Base-by-base conservation (phyloP, 306 rosid species). In the Geum urbanum region DNA sequence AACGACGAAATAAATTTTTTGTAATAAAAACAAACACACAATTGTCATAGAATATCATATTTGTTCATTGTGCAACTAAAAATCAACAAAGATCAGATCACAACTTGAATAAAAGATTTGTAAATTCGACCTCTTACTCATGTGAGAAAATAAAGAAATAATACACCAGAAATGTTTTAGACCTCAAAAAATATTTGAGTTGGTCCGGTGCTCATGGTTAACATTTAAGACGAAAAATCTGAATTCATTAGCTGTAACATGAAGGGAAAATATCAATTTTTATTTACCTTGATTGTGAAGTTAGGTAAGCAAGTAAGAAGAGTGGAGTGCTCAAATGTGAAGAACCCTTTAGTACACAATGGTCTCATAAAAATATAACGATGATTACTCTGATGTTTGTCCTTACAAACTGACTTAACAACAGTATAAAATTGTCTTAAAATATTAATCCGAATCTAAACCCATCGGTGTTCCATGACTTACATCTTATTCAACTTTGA, bases 401-500 rank as follows among this genome's bases (percentile, higher is more conserved):
- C 66, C 73, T 69, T 39, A n/a, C 7, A 69, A 63, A 72, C 79
- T 85, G 89, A 83, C 84, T 83, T 37, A 39, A 62, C 16, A 66
- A 65, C 44, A 75, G 14, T 76, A 83, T 78, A 32, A 77, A 62
- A 87, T 68, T 67, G 22, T 79, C 58, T 64, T 78, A 69, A 66
- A 83, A 71, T 79, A 71, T 66, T 74, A 70, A 70, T 76, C 70
- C 76, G 66, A 85, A 84, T 66, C 73, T 52, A 78, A 27, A 63
- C 57, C 2, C 51, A 56, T 77, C 83, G 74, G 82, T 78, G 69
- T 78, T 76, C 84, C 76, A n/a, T n/a, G n/a, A n/a, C n/a, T n/a
- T n/a, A n/a, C n/a, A 66, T 63, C 77, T 60, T 49, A 43, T 67
- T 27, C 74, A 76, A 84, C 81, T 85, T 88, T 88, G 89, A 82